Conservation (phyloP, 2,329 filamentous ascomycete species). For the Ascochyta clinopodiicola region DNA sequence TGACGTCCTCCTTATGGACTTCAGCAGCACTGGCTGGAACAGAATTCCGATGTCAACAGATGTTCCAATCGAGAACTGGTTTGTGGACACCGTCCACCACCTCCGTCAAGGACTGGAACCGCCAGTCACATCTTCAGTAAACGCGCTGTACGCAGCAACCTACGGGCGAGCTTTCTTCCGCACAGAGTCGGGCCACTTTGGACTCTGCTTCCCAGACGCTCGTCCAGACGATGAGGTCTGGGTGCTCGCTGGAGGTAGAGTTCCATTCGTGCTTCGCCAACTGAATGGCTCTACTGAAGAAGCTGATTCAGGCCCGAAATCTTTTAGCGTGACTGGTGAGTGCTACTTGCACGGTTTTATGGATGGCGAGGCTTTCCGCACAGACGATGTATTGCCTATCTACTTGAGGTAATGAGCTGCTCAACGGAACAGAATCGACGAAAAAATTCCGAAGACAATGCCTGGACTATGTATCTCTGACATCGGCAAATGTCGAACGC, state of each 20-base stretch:
- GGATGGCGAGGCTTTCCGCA: conserved; percentile 2
- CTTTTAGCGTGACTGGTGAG: background rate
- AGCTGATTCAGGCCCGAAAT: background rate
- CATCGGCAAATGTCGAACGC: no score
- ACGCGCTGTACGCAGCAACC: background rate
- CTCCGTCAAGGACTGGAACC: background rate
- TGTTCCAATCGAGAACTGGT: no score
- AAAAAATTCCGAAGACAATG: no score
- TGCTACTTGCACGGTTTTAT: conserved; percentile 5
- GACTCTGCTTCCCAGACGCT: conserved; percentile 5
- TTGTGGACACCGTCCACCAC: background rate
- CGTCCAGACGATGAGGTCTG: conserved; percentile 2
- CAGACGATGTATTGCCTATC: background rate
- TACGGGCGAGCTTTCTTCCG: background rate
- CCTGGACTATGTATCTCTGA: no score
- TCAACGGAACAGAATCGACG: background rate
- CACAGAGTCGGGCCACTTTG: background rate
- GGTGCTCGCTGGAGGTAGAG: conserved; percentile 3
- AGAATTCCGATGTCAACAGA: no score
- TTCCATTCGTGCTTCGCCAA: conserved; percentile 5
- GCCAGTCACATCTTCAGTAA: background rate
- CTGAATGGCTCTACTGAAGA: background rate
- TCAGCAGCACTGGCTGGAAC: no score
- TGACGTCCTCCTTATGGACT: background rate
- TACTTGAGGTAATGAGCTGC: background rate